Conservation (phyloP, 2,329 filamentous ascomycete species). For the Dactylella cylindrospora region DNA sequence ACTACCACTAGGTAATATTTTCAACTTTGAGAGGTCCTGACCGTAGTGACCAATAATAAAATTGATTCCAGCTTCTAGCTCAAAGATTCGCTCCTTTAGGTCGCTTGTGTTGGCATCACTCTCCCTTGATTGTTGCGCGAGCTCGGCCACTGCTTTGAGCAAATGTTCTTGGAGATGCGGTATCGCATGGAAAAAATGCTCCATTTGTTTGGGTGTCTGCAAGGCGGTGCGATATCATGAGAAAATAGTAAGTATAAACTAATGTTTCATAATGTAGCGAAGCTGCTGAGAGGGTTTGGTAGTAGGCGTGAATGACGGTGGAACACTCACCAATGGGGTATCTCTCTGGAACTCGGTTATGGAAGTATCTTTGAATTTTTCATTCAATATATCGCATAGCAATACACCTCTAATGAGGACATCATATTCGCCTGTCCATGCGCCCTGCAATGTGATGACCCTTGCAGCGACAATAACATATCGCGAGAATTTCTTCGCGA, state of each 20-base stretch:
- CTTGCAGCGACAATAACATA: not conserved
- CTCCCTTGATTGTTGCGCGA: not conserved
- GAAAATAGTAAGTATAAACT: too few relatives aligned
- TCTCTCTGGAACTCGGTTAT: not conserved
- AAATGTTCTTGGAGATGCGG: not conserved
- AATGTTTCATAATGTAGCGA: not conserved
- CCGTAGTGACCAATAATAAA: not conserved
- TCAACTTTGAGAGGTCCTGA: not conserved
- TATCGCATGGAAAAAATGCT: not conserved
- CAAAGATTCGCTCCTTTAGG: not conserved
- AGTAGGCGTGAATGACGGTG: not conserved
- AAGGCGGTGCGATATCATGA: not conserved
- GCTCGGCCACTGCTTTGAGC: not conserved
- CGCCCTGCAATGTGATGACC: not conserved
- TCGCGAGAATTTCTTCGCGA: not conserved
- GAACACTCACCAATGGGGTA: not conserved
- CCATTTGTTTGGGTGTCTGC: not conserved
- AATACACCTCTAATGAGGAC: not conserved
- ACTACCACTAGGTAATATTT: not conserved
- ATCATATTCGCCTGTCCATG: not conserved
- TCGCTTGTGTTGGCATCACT: too few relatives aligned
- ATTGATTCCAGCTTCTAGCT: not conserved
- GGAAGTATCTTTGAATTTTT: not conserved
- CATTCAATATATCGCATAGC: not conserved
- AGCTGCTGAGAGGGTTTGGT: not conserved